phyloP scores from a whole-genome alignment of 2,329 filamentous ascomycete genomes.

The Eutypella sp. region DNA sequence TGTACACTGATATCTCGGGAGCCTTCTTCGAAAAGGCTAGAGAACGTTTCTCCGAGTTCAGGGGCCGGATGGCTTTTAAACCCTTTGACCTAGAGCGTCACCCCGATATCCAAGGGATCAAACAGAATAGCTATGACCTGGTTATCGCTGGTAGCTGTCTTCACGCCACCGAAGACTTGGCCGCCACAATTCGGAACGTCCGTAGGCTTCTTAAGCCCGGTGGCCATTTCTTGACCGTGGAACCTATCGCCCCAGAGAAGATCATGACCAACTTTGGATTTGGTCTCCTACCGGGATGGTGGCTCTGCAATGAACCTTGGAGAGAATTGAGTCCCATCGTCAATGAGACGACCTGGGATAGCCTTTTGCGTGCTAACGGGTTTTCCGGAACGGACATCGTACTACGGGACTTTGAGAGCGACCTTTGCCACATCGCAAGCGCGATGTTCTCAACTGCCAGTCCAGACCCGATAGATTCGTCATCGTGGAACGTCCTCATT shows the following conservation, averaged over 20 bases:
- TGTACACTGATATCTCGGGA: not conserved
- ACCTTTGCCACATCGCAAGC: not conserved
- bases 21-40: conserved; percentile 15
- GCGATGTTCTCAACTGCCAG: not conserved
- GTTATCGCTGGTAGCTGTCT: conserved; percentile 15
- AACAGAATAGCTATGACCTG: conserved; percentile 9
- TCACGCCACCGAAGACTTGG: conserved; percentile 13
- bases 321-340: not conserved
- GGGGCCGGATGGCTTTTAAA: conserved; percentile 10
- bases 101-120: conserved; percentile 9
- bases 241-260: not conserved
- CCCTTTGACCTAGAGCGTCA: conserved; percentile 11
- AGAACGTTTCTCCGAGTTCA: not conserved
- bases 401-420: not conserved
- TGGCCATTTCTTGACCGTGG: conserved; percentile 11
- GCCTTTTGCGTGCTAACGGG: not conserved
- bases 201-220: conserved; percentile 7
- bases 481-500: too few species aligned
- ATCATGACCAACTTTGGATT: not conserved
- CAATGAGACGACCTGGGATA: not conserved
- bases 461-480: too few species aligned
- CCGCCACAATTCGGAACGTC: conserved; percentile 10
- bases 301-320: not conserved
- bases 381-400: not conserved
- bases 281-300: not conserved